phyloP scores from a whole-genome alignment of 371 early-diverging fungal genomes.

The Smittium mucronatum region DNA sequence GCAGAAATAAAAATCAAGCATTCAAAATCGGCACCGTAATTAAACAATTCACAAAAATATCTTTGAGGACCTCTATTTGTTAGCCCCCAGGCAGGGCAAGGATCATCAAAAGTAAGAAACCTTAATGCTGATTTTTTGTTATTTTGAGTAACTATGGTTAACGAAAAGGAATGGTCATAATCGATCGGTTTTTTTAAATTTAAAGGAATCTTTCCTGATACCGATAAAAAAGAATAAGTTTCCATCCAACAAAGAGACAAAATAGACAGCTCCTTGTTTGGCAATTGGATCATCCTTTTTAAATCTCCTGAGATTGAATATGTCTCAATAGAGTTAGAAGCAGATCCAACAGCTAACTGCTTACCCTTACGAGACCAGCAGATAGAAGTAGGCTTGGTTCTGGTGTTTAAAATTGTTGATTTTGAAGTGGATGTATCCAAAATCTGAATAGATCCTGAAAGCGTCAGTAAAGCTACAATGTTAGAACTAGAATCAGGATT shows the following conservation, averaged over 20 bases:
- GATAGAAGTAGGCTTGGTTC: slow-evolving; percentile 13
- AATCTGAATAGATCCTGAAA: slow-evolving; percentile 17
- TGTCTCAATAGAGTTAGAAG: slow-evolving; percentile 17
- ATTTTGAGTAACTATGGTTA: slow-evolving; percentile 22
- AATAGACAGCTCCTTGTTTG: slow-evolving; percentile 15
- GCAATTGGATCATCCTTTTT: slow-evolving; percentile 25
- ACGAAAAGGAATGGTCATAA: slow-evolving; percentile 15
- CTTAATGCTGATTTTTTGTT: slow-evolving; percentile 20
- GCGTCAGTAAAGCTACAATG: slow-evolving; percentile 19
- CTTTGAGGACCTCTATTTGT: slow-evolving; percentile 3
- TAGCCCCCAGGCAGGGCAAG: slow-evolving; percentile 23
- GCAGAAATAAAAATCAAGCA: background rate
- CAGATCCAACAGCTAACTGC: slow-evolving; percentile 28
- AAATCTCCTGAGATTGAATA: slow-evolving; percentile 18
- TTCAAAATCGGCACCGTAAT: background rate
- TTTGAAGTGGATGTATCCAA: slow-evolving; percentile 13
- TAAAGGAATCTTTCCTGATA: slow-evolving; percentile 17
- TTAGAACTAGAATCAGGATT: slow-evolving; percentile 23
- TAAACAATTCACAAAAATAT: slow-evolving; percentile 1
- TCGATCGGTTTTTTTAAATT: background rate
- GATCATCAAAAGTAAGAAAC: slow-evolving; percentile 23
- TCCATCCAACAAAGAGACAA: slow-evolving; percentile 29
- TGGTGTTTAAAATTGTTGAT: slow-evolving; percentile 9
- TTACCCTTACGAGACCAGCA: slow-evolving; percentile 36
- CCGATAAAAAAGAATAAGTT: slow-evolving; percentile 23